Percentiles rank a stretch among this genome's conserved stretches.
phyloP scores from a whole-genome alignment of 1,284 basidiomycete genomes.

The Tetrapyrgos nigripes region DNA sequence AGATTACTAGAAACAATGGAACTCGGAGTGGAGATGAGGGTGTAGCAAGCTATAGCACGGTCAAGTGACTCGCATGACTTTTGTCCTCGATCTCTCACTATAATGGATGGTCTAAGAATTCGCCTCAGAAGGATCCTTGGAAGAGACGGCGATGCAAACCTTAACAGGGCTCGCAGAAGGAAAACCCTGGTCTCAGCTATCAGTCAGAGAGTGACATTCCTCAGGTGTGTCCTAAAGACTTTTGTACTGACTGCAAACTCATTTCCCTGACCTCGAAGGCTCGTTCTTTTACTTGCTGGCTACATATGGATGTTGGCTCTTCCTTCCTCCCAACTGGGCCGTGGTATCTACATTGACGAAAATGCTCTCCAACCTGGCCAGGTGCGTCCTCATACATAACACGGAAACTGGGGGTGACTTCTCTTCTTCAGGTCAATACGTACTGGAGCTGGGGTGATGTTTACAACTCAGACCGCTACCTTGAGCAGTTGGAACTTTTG shows the following conservation, averaged over 20 bases:
- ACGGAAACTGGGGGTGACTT: neutral
- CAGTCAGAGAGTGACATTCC: conserved; percentile 32
- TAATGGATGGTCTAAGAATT: conserved; percentile 4
- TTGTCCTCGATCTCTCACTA: neutral
- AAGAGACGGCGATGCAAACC: conserved; percentile 30
- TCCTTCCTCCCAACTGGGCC: conserved; percentile 69
- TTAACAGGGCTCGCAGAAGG: conserved; percentile 47
- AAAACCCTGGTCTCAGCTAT: conserved; percentile 38
- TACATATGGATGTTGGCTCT: conserved; percentile 79
- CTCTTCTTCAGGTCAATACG: conserved; percentile 73
- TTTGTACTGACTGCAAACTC: conserved; percentile 7
- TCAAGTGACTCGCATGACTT: conserved; percentile 24
- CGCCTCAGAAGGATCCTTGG: conserved; percentile 1
- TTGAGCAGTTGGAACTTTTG: conserved; percentile 71
- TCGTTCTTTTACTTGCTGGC: conserved; percentile 64
- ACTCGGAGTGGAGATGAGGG: neutral
- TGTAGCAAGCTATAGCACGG: neutral
- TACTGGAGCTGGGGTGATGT: conserved; percentile 92
- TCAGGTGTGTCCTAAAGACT: conserved; percentile 37
- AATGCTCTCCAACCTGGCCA: conserved; percentile 92
- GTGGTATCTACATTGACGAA: conserved; percentile 86
- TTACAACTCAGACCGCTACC: conserved; percentile 79
- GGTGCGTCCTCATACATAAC: conserved; percentile 47
- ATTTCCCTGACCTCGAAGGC: conserved; percentile 40
- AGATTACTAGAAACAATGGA: conserved; percentile 10